Conservation (phyloP, 1,284 basidiomycete genomes). For the Microstroma glucosiphilum region DNA sequence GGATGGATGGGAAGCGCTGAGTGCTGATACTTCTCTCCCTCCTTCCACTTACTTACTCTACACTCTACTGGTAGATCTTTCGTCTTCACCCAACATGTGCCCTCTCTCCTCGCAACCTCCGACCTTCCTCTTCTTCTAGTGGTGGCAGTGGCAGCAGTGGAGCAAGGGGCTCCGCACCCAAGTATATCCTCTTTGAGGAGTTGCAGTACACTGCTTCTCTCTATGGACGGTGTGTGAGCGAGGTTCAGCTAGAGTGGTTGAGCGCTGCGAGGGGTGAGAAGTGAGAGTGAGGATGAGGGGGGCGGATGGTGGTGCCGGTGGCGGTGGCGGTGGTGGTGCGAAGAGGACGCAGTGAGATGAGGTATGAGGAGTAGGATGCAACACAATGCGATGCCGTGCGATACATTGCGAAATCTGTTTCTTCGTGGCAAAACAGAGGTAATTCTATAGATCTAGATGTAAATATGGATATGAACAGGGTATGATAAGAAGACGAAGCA, state of each 20-base stretch:
- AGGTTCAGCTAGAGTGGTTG: constrained; percentile 1
- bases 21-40: neutral
- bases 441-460: no score
- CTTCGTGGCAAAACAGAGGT: no score
- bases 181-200: constrained; percentile 44
- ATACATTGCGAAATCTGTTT: no score
- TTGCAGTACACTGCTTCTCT: constrained; percentile 44
- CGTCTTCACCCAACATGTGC: constrained; percentile 43
- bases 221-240: constrained; percentile 21
- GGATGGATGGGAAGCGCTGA: no score
- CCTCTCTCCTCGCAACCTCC: constrained; percentile 21
- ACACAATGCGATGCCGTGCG: no score
- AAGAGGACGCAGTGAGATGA: neutral
- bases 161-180: neutral
- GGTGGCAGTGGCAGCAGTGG: neutral
- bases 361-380: no score
- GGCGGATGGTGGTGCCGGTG: no score
- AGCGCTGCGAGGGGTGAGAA: neutral
- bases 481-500: no score
- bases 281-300: no score
- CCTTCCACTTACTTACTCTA: no score
- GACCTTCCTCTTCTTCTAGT: neutral
- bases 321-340: no score
- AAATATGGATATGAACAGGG: no score
- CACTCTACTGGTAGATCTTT: constrained; percentile 30